Evolutionary conservation across 164 flowering plant genomes (phyloP).

Genomic region (Euptelea pleiosperma): DNA sequence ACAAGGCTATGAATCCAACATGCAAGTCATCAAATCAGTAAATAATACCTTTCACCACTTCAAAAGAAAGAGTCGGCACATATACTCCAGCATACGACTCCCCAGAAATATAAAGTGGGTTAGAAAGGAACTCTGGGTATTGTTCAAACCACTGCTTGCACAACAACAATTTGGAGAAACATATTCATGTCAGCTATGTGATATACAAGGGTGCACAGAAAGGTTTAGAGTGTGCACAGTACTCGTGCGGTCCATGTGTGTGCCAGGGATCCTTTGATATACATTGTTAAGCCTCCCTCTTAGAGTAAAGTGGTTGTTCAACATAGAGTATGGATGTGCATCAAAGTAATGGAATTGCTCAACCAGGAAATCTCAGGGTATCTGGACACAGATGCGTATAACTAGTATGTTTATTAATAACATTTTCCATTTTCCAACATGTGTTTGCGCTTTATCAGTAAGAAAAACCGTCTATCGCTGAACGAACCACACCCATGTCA

Average conservation of each 20-base stretch:
- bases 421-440: too few relatives aligned
- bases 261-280: too few relatives aligned
- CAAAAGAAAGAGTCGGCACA: conserved; percentile 86
- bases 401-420: too few relatives aligned
- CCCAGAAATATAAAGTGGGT: conserved; percentile 78
- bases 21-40: background rate
- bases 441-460: too few relatives aligned
- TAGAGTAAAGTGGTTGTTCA: too few relatives aligned
- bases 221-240: too few relatives aligned
- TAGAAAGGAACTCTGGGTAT: conserved; percentile 65
- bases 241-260: too few relatives aligned
- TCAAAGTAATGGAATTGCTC: background rate
- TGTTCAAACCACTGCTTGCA: conserved; percentile 72
- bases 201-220: background rate
- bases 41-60: conserved; percentile 64
- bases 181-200: background rate
- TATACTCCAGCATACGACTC: conserved; percentile 97
- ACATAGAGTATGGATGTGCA: background rate
- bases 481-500: background rate
- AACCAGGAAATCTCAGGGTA: background rate
- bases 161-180: conserved; percentile 4
- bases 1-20: conserved; percentile 4
- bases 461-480: background rate
- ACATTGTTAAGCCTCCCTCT: too few relatives aligned
- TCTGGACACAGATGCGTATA: too few relatives aligned